These are phyloP conservation scores for Coniochaeta sp. DNA, from an alignment of 2,329 filamentous ascomycete genomes.

Conservation along the genomic window DNA sequence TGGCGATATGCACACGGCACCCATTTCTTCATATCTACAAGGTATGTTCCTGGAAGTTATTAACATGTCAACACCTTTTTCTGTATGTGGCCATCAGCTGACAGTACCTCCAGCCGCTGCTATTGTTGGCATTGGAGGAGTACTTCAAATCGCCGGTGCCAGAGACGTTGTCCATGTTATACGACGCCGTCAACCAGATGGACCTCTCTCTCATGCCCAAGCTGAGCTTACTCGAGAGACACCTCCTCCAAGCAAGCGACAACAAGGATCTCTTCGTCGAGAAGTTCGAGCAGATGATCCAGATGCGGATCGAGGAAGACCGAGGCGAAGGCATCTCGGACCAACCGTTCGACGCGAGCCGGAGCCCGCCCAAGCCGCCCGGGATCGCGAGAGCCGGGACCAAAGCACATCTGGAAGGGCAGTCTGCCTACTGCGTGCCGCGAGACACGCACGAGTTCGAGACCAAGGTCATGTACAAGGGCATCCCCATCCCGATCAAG, in stretches of 20 bases:
- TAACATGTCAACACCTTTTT: background rate
- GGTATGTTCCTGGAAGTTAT: background rate
- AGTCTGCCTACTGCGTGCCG: constrained; percentile 66
- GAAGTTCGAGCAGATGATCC: constrained; percentile 93
- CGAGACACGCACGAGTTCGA: constrained; percentile 98
- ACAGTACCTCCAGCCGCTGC: constrained; percentile 57
- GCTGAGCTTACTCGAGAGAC: constrained; percentile 74
- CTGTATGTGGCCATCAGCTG: background rate
- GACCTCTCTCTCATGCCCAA: constrained; percentile 89
- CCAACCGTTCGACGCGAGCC: constrained; percentile 36
- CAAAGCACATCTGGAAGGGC: constrained; percentile 54
- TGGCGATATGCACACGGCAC: constrained; percentile 97
- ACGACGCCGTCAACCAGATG: constrained; percentile 93
- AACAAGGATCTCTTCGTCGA: constrained; percentile 96
- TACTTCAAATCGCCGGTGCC: constrained; percentile 90
- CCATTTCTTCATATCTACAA: constrained; percentile 99
- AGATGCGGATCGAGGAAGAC: constrained; percentile 68
- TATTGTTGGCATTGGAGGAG: constrained; percentile 86
- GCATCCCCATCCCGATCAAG: constrained; percentile 94
- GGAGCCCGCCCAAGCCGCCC: constrained; percentile 37
- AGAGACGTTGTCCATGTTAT: constrained; percentile 81
- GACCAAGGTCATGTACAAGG: constrained; percentile 90
- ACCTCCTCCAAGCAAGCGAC: constrained; percentile 82
- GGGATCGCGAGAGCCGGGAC: constrained; percentile 54
- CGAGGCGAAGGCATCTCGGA: constrained; percentile 34